Evolutionary conservation across 306 rosid genomes (phyloP).

Genomic region (Dryas octopetala): DNA sequence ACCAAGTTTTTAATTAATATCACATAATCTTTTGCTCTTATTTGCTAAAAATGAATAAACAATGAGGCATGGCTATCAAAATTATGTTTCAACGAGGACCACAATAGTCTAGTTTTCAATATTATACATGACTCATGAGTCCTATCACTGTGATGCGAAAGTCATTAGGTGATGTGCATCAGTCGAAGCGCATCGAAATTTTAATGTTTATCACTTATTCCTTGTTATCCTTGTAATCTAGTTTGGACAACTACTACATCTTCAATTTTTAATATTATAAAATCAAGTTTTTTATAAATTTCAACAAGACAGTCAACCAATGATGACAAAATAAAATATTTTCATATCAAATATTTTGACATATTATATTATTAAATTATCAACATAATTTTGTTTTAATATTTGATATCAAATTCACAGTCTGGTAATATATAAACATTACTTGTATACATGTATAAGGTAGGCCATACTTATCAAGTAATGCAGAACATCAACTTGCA

Average conservation of each 20-base stretch:
- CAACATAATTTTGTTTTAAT: too few species aligned
- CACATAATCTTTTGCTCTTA: not conserved
- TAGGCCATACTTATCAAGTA: too few species aligned
- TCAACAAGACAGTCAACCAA: not conserved
- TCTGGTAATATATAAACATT: too few species aligned
- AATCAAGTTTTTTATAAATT: not conserved
- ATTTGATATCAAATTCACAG: too few species aligned
- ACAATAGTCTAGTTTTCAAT: not conserved
- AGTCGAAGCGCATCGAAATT: not conserved
- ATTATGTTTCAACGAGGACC: not conserved
- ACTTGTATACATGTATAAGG: too few species aligned
- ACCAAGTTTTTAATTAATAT: too few species aligned
- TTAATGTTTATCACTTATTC: not conserved
- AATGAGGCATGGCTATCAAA: not conserved
- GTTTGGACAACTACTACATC: constrained; percentile 4
- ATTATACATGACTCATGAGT: not conserved
- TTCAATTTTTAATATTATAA: not conserved
- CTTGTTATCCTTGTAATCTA: not conserved
- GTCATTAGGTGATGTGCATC: not conserved
- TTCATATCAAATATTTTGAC: too few species aligned
- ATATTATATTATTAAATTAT: too few species aligned
- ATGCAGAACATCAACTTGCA: not conserved
- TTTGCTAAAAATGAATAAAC: not conserved
- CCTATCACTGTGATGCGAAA: not conserved
- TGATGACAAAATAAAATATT: not conserved